phyloP scores from a whole-genome alignment of 1,139 yeast genomes.

The Pichia kudriavzevii region DNA sequence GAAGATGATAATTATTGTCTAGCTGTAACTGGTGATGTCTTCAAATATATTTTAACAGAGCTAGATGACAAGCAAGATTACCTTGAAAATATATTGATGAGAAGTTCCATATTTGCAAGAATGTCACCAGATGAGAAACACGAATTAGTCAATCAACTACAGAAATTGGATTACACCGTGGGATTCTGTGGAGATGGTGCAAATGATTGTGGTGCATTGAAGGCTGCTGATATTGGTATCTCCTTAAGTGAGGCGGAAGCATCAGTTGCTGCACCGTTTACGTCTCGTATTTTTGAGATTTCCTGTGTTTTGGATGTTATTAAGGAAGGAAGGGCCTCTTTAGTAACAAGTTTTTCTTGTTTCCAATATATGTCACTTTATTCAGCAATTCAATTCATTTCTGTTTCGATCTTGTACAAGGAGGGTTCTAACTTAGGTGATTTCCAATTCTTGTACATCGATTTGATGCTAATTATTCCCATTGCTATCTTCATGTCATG shows the following conservation, averaged over 20 bases:
- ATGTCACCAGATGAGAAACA: constrained; percentile 99
- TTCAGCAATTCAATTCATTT: constrained; percentile 89
- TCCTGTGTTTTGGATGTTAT: constrained; percentile 89
- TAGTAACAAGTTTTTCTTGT: constrained; percentile 92
- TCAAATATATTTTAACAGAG: constrained; percentile 64
- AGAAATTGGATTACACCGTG: constrained; percentile 78
- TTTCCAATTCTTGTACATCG: constrained; percentile 92
- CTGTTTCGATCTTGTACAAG: constrained; percentile 77
- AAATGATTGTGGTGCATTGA: constrained; percentile 95
- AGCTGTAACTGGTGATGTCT: constrained; percentile 90
- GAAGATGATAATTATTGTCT: constrained; percentile 43
- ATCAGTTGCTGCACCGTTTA: constrained; percentile 93
- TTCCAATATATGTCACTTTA: constrained; percentile 97
- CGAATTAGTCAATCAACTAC: constrained; percentile 84
- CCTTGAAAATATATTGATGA: constrained; percentile 57
- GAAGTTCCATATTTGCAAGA: constrained; percentile 78
- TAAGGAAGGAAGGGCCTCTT: constrained; percentile 87
- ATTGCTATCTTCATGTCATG: constrained; percentile 96
- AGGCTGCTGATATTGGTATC: constrained; percentile 95
- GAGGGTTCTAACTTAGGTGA: constrained; percentile 95
- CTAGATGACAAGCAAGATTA: constrained; percentile 33
- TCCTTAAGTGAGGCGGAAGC: constrained; percentile 97
- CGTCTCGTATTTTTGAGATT: constrained; percentile 82
- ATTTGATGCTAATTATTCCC: constrained; percentile 80
- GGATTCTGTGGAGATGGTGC: constrained; percentile 99